Evolutionary conservation across 2,329 filamentous ascomycete genomes (phyloP), one percentile per base, ranked within the genome.

Genomic region (Fusarium metavorans): DNA sequence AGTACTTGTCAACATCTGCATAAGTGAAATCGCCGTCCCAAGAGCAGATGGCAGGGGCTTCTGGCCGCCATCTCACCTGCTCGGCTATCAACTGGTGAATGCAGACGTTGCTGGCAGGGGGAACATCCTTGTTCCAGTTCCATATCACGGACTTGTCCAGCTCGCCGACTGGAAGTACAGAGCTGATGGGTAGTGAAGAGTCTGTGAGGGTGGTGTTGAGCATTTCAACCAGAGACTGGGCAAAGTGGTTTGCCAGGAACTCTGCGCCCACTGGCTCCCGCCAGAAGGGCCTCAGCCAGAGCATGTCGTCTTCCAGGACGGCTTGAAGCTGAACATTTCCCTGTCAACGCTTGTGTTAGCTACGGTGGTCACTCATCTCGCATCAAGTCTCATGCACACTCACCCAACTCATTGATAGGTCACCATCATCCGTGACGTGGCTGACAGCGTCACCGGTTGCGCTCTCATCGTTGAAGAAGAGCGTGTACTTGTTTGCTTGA

Each of bases 21-120:
- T 81, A 82, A 1, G 79, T 81, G 5, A 81, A 68, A 14, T 80
- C 68, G 13, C 79, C 80, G 8, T 82, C 81, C 80, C 81, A 82
- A 1, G 81, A 77, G 56, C 73, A 75, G 20, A 82, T 74, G 1
- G 81, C 81, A 2, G 74, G 76, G 3, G 78, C 74, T 27, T 75
- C 64, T 0, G 80, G 80, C 0, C 70, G 68, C 35, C 60, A 61
- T n/a, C 57, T 66, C 54, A 78, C 78, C 43, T 77, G 77, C 20
- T 79, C 74, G 5, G 69, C 45, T 41, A 81, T 76, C 35, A 79
- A 32, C 0, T 77, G 68, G 56, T 81, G 80, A 13, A 80, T 73
- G 37, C 78, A 78, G 52, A 56, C 27, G 43, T 71, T 43, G 43
- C 66, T 25, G 45, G 63, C 56, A 1, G 71, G 66, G 1, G 76